phyloP scores from a whole-genome alignment of 768 basidiomycete species.

The Obba rivulosa region DNA sequence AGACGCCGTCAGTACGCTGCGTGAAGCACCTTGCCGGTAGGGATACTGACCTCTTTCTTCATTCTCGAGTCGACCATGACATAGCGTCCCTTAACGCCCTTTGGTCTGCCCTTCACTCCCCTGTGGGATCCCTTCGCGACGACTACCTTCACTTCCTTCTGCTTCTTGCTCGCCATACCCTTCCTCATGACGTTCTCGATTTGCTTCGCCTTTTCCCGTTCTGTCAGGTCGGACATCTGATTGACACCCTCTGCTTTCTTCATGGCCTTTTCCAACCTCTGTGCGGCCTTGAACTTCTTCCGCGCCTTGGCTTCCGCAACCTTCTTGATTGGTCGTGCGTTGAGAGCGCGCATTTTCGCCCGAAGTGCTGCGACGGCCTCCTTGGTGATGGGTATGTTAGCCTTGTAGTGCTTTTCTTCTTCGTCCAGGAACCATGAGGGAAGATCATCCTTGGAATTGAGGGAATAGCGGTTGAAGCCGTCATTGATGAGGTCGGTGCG shows the following conservation, averaged over 20 bases:
- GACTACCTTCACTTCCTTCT: constrained; percentile 78
- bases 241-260: constrained; percentile 96
- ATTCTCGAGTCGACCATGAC: constrained; percentile 91
- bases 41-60: constrained; percentile 75
- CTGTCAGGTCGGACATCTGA: constrained; percentile 83
- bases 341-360: constrained; percentile 87
- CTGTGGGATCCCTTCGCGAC: constrained; percentile 90
- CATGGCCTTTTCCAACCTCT: constrained; percentile 84
- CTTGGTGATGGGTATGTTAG: constrained; percentile 95
- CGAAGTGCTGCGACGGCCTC: constrained; percentile 85
- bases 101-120: constrained; percentile 89
- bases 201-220: constrained; percentile 89
- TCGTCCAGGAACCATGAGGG: constrained; percentile 98
- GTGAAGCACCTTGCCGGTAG: constrained; percentile 1
- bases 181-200: constrained; percentile 90
- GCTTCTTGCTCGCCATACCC: constrained; percentile 61
- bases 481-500: constrained; percentile 88
- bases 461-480: constrained; percentile 91
- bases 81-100: constrained; percentile 93
- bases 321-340: constrained; percentile 98
- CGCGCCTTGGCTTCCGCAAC: constrained; percentile 97
- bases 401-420: constrained; percentile 86
- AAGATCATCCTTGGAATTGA: constrained; percentile 86
- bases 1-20: neutral
- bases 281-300: constrained; percentile 87